Conservation (phyloP, 2,329 filamentous ascomycete species). For the Fusarium oxysporum region DNA sequence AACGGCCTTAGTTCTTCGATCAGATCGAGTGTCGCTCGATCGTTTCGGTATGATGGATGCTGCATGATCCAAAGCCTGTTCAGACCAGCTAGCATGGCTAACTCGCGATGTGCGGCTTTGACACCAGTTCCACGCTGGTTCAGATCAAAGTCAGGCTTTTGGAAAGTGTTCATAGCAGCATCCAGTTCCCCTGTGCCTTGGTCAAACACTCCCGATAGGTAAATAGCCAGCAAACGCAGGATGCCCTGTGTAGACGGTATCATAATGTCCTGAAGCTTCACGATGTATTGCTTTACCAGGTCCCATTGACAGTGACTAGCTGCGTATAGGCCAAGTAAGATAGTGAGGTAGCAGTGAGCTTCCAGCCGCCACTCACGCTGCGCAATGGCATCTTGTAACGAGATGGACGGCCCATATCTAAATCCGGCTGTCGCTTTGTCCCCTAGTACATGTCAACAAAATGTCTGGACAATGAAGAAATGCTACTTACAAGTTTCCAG, state of each 20-base stretch:
- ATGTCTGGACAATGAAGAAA: neutral
- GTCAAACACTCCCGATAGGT: slow-evolving; percentile 79
- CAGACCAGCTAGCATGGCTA: slow-evolving; percentile 73
- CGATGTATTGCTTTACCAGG: slow-evolving; percentile 68
- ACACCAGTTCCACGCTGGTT: slow-evolving; percentile 53
- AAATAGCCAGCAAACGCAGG: slow-evolving; percentile 66
- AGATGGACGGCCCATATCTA: slow-evolving; percentile 57
- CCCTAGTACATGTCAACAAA: slow-evolving; percentile 45
- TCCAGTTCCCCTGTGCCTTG: slow-evolving; percentile 81
- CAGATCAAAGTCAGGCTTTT: slow-evolving; percentile 66
- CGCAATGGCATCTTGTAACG: slow-evolving; percentile 67
- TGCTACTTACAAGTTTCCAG: slow-evolving; percentile 59
- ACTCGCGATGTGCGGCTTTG: slow-evolving; percentile 69
- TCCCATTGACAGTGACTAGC: slow-evolving; percentile 79
- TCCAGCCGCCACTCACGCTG: slow-evolving; percentile 73
- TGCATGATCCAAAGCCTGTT: slow-evolving; percentile 81
- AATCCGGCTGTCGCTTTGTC: slow-evolving; percentile 51
- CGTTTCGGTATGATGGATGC: slow-evolving; percentile 66
- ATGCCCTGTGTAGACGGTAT: slow-evolving; percentile 56
- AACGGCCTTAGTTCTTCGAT: slow-evolving; percentile 75
- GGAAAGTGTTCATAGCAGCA: slow-evolving; percentile 75
- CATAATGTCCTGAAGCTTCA: slow-evolving; percentile 62
- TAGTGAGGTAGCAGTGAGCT: slow-evolving; percentile 75
- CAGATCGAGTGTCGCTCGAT: slow-evolving; percentile 68
- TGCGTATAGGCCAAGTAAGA: slow-evolving; percentile 77